Percentiles rank a stretch among this genome's conserved stretches.
Evolutionary conservation across 2,329 filamentous ascomycete genomes (phyloP).

Genomic region (Penicillium rolfsii): DNA sequence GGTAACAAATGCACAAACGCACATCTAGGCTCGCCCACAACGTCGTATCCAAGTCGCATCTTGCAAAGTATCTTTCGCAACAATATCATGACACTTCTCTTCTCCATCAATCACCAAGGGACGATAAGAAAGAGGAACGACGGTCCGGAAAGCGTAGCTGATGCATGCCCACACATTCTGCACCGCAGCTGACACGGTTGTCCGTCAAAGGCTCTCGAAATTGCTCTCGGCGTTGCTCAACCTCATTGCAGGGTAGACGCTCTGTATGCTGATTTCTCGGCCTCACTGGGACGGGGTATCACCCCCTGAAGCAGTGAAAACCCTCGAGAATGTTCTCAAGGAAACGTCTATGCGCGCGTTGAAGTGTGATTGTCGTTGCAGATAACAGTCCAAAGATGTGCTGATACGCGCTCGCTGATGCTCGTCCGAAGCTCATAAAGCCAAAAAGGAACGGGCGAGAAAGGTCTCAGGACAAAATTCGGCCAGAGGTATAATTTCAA

Average conservation of each 20-base stretch:
- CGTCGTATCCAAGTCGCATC: not conserved
- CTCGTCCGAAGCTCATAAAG: slow-evolving; percentile 29
- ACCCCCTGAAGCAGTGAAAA: slow-evolving; percentile 22
- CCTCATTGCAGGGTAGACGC: slow-evolving; percentile 1
- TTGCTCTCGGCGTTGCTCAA: slow-evolving; percentile 10
- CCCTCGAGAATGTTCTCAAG: slow-evolving; percentile 9
- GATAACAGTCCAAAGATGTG: slow-evolving; percentile 44
- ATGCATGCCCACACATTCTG: slow-evolving; percentile 9
- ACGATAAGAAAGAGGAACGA: not conserved
- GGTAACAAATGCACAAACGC: not conserved
- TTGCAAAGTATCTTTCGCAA: not conserved
- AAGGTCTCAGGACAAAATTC: slow-evolving; percentile 35
- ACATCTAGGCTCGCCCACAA: not conserved
- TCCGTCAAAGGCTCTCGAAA: slow-evolving; percentile 14
- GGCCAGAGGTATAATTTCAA: slow-evolving; percentile 29
- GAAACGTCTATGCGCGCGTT: not conserved
- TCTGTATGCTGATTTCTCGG: slow-evolving; percentile 3
- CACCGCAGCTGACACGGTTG: slow-evolving; percentile 8
- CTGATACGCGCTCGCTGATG: slow-evolving; percentile 60
- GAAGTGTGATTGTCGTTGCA: slow-evolving; percentile 16
- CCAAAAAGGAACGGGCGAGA: slow-evolving; percentile 28
- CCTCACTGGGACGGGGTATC: slow-evolving; percentile 23
- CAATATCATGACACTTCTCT: not conserved
- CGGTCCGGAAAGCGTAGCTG: not conserved
- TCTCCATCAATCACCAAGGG: slow-evolving; percentile 12